phyloP scores from a whole-genome alignment of 768 basidiomycete genomes.

The Artomyces pyxidatus region DNA sequence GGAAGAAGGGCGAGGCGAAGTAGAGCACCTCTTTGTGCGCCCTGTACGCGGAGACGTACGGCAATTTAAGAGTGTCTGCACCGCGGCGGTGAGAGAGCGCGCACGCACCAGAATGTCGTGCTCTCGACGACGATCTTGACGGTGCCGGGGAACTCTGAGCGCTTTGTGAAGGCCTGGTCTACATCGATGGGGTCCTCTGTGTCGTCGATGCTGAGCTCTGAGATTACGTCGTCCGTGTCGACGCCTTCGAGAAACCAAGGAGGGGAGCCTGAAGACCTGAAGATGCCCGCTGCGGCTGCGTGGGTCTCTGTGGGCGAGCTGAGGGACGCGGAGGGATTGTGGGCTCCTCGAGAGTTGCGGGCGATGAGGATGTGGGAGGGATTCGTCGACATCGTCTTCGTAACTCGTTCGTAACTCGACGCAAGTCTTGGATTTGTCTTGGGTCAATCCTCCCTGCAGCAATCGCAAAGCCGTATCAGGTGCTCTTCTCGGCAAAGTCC shows the following conservation, averaged over 20 bases:
- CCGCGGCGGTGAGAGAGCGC: background rate
- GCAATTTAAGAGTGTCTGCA: background rate
- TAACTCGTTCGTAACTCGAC: too few species aligned
- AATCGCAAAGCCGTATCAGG: too few species aligned
- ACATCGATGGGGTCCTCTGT: conserved; percentile 66
- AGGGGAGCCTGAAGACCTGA: conserved; percentile 72
- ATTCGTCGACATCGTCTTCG: conserved; percentile 49
- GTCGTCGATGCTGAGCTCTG: conserved; percentile 59
- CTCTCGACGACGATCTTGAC: conserved; percentile 88
- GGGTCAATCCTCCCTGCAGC: too few species aligned
- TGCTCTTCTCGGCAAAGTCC: too few species aligned
- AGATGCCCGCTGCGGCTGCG: conserved; percentile 79
- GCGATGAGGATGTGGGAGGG: conserved; percentile 87
- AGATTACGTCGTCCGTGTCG: conserved; percentile 58
- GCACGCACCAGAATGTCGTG: conserved; percentile 81
- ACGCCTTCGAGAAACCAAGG: conserved; percentile 75
- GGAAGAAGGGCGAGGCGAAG: conserved; percentile 94
- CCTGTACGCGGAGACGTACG: conserved; percentile 33
- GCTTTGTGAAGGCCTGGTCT: conserved; percentile 68
- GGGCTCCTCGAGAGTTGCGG: conserved; percentile 68
- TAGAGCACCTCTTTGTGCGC: conserved; percentile 87
- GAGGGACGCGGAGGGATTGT: conserved; percentile 71
- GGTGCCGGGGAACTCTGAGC: conserved; percentile 66
- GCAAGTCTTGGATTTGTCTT: too few species aligned
- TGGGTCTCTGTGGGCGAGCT: conserved; percentile 85